Evolutionary conservation across 2,329 filamentous ascomycete genomes (phyloP).

Genomic region (Botryosphaeria dothidea): DNA sequence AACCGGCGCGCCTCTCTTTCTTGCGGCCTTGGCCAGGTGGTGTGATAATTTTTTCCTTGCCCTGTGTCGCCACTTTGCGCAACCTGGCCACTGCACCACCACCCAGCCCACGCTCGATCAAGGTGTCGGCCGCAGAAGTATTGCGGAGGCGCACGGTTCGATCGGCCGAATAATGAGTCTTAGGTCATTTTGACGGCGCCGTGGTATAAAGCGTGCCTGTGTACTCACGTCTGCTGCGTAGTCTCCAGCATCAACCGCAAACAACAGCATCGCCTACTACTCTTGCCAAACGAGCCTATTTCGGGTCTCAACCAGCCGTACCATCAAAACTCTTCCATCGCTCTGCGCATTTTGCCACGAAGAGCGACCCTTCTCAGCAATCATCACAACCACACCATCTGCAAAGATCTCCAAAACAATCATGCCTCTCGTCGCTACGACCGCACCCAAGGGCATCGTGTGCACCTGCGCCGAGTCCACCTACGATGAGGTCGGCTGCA

Average conservation of each 20-base stretch:
- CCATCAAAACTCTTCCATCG: neutral
- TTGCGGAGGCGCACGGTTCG: neutral
- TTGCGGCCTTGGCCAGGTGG: slow-evolving; percentile 10
- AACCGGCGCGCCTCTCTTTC: neutral
- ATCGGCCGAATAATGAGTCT: neutral
- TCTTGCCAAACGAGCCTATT: neutral
- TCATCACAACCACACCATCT: neutral
- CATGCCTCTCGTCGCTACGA: neutral
- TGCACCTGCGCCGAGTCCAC: slow-evolving; percentile 17
- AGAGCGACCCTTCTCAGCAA: neutral
- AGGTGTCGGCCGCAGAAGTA: neutral
- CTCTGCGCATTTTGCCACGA: neutral
- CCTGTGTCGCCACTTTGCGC: neutral
- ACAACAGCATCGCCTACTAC: neutral
- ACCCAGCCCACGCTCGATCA: neutral
- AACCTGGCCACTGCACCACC: slow-evolving; percentile 9
- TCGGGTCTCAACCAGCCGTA: neutral
- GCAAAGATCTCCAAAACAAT: neutral
- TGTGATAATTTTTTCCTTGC: slow-evolving; percentile 3
- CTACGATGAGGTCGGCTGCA: slow-evolving; percentile 19
- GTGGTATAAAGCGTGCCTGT: neutral
- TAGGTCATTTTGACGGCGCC: neutral
- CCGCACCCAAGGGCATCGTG: slow-evolving; percentile 9
- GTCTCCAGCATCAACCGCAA: slow-evolving; percentile 7
- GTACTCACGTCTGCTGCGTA: slow-evolving; percentile 5